These are phyloP conservation scores for Mesembryanthemum crystallinum DNA, from an alignment of 148 eudicot genomes.

Conservation along the genomic window DNA sequence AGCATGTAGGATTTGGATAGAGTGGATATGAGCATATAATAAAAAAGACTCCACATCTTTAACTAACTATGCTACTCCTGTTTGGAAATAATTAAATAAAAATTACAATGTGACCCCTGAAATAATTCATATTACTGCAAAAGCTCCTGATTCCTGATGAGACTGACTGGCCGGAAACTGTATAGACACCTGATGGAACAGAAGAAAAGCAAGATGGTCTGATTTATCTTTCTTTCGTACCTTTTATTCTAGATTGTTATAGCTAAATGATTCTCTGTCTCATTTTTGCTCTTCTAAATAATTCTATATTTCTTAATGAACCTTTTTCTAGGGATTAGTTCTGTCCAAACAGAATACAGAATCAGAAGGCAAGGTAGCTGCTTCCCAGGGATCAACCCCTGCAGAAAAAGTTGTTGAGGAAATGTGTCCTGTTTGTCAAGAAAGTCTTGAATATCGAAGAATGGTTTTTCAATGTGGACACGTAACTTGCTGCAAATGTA, in stretches of 20 bases:
- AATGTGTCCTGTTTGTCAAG: conserved; percentile 91
- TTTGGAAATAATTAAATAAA: too few species aligned
- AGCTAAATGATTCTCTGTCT: not conserved
- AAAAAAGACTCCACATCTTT: too few species aligned
- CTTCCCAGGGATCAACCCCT: conserved; percentile 17
- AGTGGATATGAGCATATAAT: too few species aligned
- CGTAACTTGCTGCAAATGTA: conserved; percentile 86
- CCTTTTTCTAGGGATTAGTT: conserved; percentile 61
- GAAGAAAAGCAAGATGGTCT: too few species aligned
- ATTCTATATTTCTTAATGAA: not conserved
- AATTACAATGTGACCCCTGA: too few species aligned
- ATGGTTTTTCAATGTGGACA: conserved; percentile 98
- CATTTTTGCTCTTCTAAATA: too few species aligned
- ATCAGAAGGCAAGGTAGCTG: conserved; percentile 24
- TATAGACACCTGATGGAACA: too few species aligned
- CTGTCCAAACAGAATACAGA: conserved; percentile 47
- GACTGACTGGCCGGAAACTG: too few species aligned
- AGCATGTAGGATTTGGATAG: too few species aligned
- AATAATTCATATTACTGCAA: too few species aligned
- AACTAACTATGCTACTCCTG: too few species aligned
- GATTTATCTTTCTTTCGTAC: not conserved
- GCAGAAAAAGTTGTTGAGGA: conserved; percentile 40
- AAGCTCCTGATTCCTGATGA: too few species aligned
- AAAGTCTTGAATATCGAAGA: conserved; percentile 66
- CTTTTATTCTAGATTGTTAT: not conserved